Conservation (phyloP, 1,284 basidiomycete genomes). For the Afroboletus lepidellus region DNA sequence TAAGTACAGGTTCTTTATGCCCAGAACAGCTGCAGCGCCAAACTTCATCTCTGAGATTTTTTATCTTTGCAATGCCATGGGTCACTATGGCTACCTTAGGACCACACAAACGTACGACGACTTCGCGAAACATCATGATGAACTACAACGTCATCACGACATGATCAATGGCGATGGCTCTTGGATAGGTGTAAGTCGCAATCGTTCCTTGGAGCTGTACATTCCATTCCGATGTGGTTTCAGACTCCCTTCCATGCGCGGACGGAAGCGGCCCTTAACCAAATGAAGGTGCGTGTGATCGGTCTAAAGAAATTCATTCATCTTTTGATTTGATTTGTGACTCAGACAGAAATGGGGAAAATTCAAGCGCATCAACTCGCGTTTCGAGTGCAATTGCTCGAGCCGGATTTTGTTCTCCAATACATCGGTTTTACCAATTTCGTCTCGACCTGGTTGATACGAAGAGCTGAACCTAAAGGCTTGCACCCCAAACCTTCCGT, state of each 20-base stretch:
- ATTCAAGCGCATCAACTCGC: constrained; percentile 72
- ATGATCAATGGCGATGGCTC: constrained; percentile 74
- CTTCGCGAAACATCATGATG: constrained; percentile 71
- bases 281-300: constrained; percentile 57
- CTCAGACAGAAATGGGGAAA: constrained; percentile 65
- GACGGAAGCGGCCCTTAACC: constrained; percentile 64
- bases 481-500: constrained; percentile 71
- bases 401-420: constrained; percentile 81
- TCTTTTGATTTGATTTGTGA: not conserved
- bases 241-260: constrained; percentile 70
- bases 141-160: constrained; percentile 77
- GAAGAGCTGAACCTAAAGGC: constrained; percentile 85
- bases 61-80: constrained; percentile 82
- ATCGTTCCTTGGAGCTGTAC: not conserved
- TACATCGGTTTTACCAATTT: constrained; percentile 86
- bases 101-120: constrained; percentile 76
- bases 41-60: constrained; percentile 98
- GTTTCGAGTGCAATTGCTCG: constrained; percentile 83
- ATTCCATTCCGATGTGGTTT: constrained; percentile 13
- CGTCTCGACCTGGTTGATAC: constrained; percentile 92
- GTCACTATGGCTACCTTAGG: constrained; percentile 83
- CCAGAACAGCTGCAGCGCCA: constrained; percentile 46
- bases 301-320: not conserved
- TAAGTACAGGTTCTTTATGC: not conserved
- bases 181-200: constrained; percentile 70